Evolutionary conservation across 2,329 filamentous ascomycete species (phyloP).

Genomic region (Aspergillus ruber): DNA sequence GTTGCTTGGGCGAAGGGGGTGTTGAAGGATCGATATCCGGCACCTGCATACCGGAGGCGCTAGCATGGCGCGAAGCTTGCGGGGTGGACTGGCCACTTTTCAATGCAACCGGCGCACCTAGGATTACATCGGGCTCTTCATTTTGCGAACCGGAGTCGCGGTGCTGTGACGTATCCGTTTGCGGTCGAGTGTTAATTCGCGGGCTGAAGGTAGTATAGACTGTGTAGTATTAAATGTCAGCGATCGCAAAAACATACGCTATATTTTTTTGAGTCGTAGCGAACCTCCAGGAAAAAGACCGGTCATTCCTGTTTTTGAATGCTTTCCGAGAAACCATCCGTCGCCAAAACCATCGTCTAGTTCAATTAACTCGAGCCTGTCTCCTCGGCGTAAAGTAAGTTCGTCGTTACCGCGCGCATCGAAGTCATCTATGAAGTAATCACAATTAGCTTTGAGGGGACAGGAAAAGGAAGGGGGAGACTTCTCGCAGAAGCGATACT

Average conservation of each 20-base stretch:
- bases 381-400: conserved; percentile 73
- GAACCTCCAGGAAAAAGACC: conserved; percentile 46
- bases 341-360: conserved; percentile 62
- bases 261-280: conserved; percentile 1
- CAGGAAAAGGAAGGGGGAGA: conserved; percentile 7
- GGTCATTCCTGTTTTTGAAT: conserved; percentile 34
- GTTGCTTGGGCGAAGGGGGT: conserved; percentile 15
- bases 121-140: conserved; percentile 8
- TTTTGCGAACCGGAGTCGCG: conserved; percentile 7
- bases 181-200: conserved; percentile 17
- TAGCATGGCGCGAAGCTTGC: conserved; percentile 35
- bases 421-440: conserved; percentile 71
- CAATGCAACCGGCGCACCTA: conserved; percentile 15
- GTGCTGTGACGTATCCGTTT: conserved; percentile 8
- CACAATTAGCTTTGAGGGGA: conserved; percentile 6
- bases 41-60: conserved; percentile 23
- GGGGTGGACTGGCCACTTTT: conserved; percentile 34
- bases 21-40: conserved; percentile 14
- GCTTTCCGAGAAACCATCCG: conserved; percentile 57
- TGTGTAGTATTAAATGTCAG: conserved; percentile 8
- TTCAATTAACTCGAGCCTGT: conserved; percentile 58
- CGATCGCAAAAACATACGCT: background rate
- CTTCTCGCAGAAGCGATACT: conserved; percentile 3
- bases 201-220: conserved; percentile 22
- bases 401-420: conserved; percentile 86